These are phyloP conservation scores for Acacia pycnantha DNA, from an alignment of 331 rosid species.

Conservation along the genomic window DNA sequence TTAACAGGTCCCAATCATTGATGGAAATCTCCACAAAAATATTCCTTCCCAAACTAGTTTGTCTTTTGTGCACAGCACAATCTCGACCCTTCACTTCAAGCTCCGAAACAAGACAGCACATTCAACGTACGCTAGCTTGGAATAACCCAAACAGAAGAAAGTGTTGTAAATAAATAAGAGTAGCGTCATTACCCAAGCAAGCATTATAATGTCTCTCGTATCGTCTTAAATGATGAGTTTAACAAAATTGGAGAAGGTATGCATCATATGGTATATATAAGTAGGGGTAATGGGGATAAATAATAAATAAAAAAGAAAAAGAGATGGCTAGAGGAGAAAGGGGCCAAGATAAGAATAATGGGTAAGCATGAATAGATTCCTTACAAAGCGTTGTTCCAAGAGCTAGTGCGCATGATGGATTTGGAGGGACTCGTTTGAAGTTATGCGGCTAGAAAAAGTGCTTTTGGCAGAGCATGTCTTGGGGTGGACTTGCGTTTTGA, in stretches of 20 bases:
- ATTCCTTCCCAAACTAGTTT: conserved; percentile 58
- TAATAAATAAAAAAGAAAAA: not conserved
- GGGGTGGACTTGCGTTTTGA: conserved; percentile 49
- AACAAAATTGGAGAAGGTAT: not conserved
- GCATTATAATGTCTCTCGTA: not conserved
- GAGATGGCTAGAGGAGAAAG: conserved; percentile 26
- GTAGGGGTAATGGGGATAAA: not conserved
- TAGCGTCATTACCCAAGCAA: conserved; percentile 29
- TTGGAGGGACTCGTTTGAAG: conserved; percentile 50
- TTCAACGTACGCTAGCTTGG: not conserved
- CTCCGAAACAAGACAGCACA: conserved; percentile 21
- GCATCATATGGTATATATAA: not conserved
- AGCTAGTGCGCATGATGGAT: conserved; percentile 52
- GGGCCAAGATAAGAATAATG: conserved; percentile 61
- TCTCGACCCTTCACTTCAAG: conserved; percentile 26
- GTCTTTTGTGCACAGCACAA: conserved; percentile 49
- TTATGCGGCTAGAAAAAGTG: conserved; percentile 60
- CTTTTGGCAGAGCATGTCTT: conserved; percentile 55
- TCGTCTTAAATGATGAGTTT: not conserved
- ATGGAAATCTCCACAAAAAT: conserved; percentile 42
- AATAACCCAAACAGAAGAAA: not conserved
- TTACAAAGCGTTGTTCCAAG: conserved; percentile 65
- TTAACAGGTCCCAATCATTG: conserved; percentile 43
- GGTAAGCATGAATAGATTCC: conserved; percentile 69
- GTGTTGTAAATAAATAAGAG: conserved; percentile 18